phyloP scores from a whole-genome alignment of 495 filamentous ascomycete genomes.

The Bombardia bombarda region DNA sequence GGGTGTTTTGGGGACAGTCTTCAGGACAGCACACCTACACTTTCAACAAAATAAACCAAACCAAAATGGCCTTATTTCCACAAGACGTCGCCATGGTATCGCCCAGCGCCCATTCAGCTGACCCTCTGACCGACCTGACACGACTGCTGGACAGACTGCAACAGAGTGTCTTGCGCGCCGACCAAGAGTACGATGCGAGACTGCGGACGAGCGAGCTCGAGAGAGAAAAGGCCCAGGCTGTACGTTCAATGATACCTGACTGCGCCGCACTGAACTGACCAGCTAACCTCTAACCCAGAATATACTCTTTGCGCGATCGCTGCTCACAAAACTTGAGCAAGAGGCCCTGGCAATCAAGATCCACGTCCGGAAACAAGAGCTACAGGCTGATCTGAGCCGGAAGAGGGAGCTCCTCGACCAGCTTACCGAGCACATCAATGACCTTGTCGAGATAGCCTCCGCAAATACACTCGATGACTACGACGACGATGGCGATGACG shows the following conservation, averaged over 20 bases:
- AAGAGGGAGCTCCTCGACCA: constrained; percentile 53
- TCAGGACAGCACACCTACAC: no score
- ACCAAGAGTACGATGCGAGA: constrained; percentile 46
- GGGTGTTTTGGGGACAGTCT: no score
- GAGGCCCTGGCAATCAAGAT: constrained; percentile 57
- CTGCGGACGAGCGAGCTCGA: constrained; percentile 61
- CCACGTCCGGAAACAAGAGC: constrained; percentile 53
- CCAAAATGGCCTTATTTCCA: constrained; percentile 22
- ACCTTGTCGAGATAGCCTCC: constrained; percentile 50
- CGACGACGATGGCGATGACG: constrained; percentile 21
- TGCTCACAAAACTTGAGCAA: constrained; percentile 72
- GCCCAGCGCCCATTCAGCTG: constrained; percentile 6
- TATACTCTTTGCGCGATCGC: constrained; percentile 67
- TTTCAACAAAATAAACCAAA: not conserved
- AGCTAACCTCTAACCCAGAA: constrained; percentile 44
- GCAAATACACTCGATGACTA: constrained; percentile 15
- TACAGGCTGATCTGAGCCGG: constrained; percentile 56
- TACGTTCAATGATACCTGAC: constrained; percentile 30
- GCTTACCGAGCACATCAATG: constrained; percentile 53
- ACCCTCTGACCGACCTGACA: constrained; percentile 48
- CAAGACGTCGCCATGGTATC: constrained; percentile 9
- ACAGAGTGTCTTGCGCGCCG: constrained; percentile 59
- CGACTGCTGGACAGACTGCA: constrained; percentile 71
- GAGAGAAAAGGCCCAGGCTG: constrained; percentile 56
- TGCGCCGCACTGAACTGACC: not conserved